Evolutionary conservation across 1,284 basidiomycete genomes (phyloP).

Genomic region (Marasmius sp.): DNA sequence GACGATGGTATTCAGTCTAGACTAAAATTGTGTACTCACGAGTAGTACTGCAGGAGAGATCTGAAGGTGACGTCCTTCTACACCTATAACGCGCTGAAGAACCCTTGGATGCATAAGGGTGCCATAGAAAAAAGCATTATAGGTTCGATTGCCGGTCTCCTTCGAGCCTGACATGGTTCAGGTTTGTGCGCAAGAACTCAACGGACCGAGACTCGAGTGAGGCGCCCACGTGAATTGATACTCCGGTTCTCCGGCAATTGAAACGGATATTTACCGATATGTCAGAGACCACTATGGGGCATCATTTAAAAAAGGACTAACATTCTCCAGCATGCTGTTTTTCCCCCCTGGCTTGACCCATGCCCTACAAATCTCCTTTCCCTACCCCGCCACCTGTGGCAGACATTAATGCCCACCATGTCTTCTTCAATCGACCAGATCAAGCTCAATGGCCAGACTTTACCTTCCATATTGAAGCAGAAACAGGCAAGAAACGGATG

Average conservation of each 20-base stretch:
- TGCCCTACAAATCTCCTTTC: slow-evolving; percentile 42
- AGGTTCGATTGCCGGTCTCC: slow-evolving; percentile 3
- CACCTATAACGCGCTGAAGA: slow-evolving; percentile 51
- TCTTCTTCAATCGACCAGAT: slow-evolving; percentile 55
- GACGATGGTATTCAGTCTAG: not conserved
- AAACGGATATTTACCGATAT: too few relatives aligned
- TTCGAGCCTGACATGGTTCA: not conserved
- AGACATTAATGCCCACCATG: slow-evolving; percentile 55
- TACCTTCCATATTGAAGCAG: slow-evolving; percentile 55
- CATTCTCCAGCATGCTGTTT: not conserved
- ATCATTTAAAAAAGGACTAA: not conserved
- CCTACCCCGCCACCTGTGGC: slow-evolving; percentile 38
- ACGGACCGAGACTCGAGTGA: too few relatives aligned
- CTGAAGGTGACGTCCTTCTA: slow-evolving; percentile 42
- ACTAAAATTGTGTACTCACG: slow-evolving; percentile 29
- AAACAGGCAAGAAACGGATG: slow-evolving; percentile 46
- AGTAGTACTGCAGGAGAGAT: slow-evolving; percentile 44
- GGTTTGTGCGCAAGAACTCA: too few relatives aligned
- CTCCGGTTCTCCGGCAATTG: too few relatives aligned
- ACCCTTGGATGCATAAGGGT: slow-evolving; percentile 63
- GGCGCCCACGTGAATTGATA: too few relatives aligned
- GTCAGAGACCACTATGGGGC: not conserved
- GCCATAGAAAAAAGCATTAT: slow-evolving; percentile 84
- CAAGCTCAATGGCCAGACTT: slow-evolving; percentile 53
- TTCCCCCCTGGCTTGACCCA: slow-evolving; percentile 14